phyloP scores from a whole-genome alignment of 2,329 filamentous ascomycete genomes.

The Keithomyces neogunnii region DNA sequence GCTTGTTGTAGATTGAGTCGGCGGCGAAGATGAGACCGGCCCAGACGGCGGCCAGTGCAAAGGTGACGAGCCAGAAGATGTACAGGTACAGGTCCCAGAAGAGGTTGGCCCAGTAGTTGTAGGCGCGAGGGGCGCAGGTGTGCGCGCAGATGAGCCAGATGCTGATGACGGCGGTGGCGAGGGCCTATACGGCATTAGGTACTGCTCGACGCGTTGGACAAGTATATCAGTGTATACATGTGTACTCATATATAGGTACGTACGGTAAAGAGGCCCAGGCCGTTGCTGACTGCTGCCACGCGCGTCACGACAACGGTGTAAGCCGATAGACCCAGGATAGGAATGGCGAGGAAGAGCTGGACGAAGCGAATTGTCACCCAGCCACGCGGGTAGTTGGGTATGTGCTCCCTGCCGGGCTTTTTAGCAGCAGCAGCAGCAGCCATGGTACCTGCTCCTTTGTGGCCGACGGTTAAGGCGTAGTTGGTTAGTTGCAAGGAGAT shows the following conservation, averaged over 20 bases:
- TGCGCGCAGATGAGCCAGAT: slow-evolving; percentile 39
- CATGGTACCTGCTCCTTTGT: too few species aligned
- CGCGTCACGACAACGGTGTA: slow-evolving; percentile 26
- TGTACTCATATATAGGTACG: slow-evolving; percentile 10
- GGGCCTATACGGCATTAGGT: slow-evolving; percentile 17
- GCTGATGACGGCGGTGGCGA: slow-evolving; percentile 35
- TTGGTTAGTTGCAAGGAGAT: too few species aligned
- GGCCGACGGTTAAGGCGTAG: too few species aligned
- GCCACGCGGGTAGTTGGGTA: slow-evolving; percentile 34
- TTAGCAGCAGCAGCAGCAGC: too few species aligned
- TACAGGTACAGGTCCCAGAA: slow-evolving; percentile 41
- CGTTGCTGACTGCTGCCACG: slow-evolving; percentile 26
- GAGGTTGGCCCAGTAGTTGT: slow-evolving; percentile 47
- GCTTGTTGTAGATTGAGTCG: slow-evolving; percentile 9
- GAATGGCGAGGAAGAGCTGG: slow-evolving; percentile 36
- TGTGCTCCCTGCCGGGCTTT: slow-evolving; percentile 31
- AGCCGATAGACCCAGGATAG: slow-evolving; percentile 37
- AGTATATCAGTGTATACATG: too few species aligned
- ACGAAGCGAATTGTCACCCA: slow-evolving; percentile 36
- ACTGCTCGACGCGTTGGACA: too few species aligned
- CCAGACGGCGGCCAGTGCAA: slow-evolving; percentile 30
- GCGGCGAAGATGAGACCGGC: slow-evolving; percentile 18
- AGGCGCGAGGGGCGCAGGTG: slow-evolving; percentile 28
- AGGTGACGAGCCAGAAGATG: slow-evolving; percentile 43
- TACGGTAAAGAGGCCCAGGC: slow-evolving; percentile 31